Percentiles rank a stretch among this genome's conserved stretches.
These are phyloP conservation scores for Botrytis elliptica DNA, from an alignment of 2,329 filamentous ascomycete genomes.

Conservation along the genomic window DNA sequence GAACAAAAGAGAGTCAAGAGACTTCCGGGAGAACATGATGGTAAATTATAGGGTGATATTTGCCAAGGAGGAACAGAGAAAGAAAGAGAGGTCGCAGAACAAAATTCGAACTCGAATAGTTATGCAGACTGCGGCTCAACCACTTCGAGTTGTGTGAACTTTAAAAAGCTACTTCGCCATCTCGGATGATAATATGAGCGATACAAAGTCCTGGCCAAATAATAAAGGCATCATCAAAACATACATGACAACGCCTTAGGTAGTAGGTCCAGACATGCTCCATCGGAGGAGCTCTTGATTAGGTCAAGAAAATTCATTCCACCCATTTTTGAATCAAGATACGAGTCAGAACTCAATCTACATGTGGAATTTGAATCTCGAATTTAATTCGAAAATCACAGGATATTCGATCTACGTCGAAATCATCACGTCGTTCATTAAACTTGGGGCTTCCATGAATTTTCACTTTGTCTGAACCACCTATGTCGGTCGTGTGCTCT, in stretches of 20 bases:
- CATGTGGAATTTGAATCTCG: background rate
- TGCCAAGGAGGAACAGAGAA: background rate
- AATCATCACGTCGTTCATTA: background rate
- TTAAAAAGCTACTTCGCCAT: slow-evolving; percentile 1
- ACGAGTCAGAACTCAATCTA: background rate
- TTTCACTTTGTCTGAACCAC: background rate
- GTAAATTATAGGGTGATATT: slow-evolving; percentile 56
- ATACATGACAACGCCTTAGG: slow-evolving; percentile 7
- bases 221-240: slow-evolving; percentile 9
- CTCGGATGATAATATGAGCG: slow-evolving; percentile 2
- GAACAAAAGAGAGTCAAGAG: slow-evolving; percentile 93
- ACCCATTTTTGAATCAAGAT: background rate
- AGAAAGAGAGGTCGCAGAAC: too few relatives aligned
- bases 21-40: slow-evolving; percentile 86
- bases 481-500: background rate
- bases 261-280: slow-evolving; percentile 18
- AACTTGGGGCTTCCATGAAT: background rate
- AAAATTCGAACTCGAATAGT: background rate
- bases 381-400: background rate
- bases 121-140: background rate
- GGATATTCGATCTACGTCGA: background rate
- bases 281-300: slow-evolving; percentile 18
- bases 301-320: background rate
- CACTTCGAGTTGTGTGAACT: slow-evolving; percentile 4
- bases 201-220: slow-evolving; percentile 7